phyloP scores from a whole-genome alignment of 495 filamentous ascomycete genomes.

The Xylaria curta region DNA sequence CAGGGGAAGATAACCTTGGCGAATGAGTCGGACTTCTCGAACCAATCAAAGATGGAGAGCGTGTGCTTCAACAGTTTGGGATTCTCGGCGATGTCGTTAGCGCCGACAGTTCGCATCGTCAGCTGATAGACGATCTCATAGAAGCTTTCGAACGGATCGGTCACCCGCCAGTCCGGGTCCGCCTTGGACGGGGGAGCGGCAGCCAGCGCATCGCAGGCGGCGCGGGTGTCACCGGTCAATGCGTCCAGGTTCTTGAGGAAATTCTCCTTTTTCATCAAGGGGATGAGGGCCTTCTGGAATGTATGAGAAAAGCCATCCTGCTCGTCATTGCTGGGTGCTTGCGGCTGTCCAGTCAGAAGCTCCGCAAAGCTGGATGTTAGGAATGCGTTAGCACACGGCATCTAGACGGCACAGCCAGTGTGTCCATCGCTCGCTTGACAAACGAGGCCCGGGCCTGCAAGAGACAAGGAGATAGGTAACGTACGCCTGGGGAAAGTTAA shows the following conservation, averaged over 20 bases:
- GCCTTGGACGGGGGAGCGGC: slow-evolving; percentile 29
- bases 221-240: slow-evolving; percentile 42
- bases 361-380: slow-evolving; percentile 33
- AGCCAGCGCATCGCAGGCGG: slow-evolving; percentile 35
- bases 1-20: slow-evolving; percentile 53
- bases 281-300: slow-evolving; percentile 30
- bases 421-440: not conserved
- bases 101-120: slow-evolving; percentile 48
- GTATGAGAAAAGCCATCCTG: slow-evolving; percentile 29
- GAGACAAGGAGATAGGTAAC: slow-evolving; percentile 7
- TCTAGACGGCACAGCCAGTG: not conserved
- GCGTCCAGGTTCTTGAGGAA: slow-evolving; percentile 41
- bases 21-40: slow-evolving; percentile 41
- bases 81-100: slow-evolving; percentile 51
- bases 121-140: slow-evolving; percentile 51
- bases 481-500: slow-evolving; percentile 51
- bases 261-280: slow-evolving; percentile 38
- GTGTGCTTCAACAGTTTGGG: slow-evolving; percentile 40
- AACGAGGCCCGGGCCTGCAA: not conserved
- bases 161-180: slow-evolving; percentile 34
- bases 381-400: not conserved
- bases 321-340: slow-evolving; percentile 24
- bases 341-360: slow-evolving; percentile 33
- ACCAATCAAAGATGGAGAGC: slow-evolving; percentile 44
- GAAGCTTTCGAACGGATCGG: slow-evolving; percentile 49